Evolutionary conservation across 176 grass and related monocot species (phyloP), one percentile per base, ranked within the genome.

Genomic region (Cenchrus purpureus): DNA sequence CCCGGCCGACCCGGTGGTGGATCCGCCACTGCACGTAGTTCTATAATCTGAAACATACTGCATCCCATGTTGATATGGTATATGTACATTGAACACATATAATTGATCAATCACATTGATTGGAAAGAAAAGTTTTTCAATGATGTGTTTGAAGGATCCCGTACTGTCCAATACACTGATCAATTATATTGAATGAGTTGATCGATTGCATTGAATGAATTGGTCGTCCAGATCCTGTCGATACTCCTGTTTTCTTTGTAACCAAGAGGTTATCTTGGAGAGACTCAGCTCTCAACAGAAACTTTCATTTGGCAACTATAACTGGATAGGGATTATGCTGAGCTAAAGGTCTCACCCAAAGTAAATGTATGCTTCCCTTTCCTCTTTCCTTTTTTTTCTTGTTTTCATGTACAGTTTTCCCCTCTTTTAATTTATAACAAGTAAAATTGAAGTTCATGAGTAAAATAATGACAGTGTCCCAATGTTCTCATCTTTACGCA

Each of bases 31-130:
- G 22, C 22, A 44, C 6, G 8, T 51, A 79, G 20, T 48, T 76
- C 40, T 71, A 28, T 82, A 79, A 31, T 34, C 49, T 19, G 20
- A 79, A 77, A 51, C 50, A 90, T 52, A 86, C 66, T 16, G 56
- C 37, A 55, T 86, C 83, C 82, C 80, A 89, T 83, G 17, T 73
- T 72, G 70, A 84, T 77, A 80, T 92, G 78, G 83, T 87, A 71
- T 63, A 81, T 51, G 46, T 48, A 86, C 54, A 89, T 60, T 75
- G 65, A 68, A 82, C 22, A 78, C 78, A 79, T 74, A 88, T 59
- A 83, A 83, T 78, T 73, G 46, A 60, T 59, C 66, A 61, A 79
- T 81, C 61, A 44, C 54, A 50, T 52, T 85, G 82, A 60, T 31
- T 73, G 71, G 4, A 28, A 52, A 73, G 20, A 44, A 49, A 71